phyloP scores from a whole-genome alignment of 768 basidiomycete species.

The Tulasnella sp. region DNA sequence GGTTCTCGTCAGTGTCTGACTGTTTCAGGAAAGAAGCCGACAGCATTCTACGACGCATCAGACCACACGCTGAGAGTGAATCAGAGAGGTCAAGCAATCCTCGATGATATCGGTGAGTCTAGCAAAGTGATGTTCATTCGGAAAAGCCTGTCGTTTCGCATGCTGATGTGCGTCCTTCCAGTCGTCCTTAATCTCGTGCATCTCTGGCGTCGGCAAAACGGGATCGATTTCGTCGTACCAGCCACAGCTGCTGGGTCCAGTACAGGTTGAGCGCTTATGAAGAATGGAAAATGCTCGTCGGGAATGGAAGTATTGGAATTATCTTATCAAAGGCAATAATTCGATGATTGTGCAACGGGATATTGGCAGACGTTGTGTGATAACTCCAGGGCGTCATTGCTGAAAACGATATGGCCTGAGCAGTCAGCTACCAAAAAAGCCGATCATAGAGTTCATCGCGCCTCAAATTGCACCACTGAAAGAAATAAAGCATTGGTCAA shows the following conservation, averaged over 20 bases:
- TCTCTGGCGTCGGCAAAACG: slow-evolving; percentile 9
- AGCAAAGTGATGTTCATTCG: neutral
- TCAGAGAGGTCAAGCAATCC: neutral
- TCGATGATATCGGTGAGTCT: slow-evolving; percentile 9
- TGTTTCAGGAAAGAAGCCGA: slow-evolving; percentile 6
- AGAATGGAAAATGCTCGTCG: neutral
- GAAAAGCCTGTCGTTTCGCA: neutral
- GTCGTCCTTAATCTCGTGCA: slow-evolving; percentile 6
- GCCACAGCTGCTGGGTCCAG: neutral
- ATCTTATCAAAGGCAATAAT: neutral
- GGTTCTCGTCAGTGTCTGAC: neutral
- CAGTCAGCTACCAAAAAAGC: neutral
- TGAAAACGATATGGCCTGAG: neutral
- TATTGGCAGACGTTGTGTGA: neutral
- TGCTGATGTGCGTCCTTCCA: neutral
- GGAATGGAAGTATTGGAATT: neutral
- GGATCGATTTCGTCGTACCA: slow-evolving; percentile 7
- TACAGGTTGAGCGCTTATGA: neutral
- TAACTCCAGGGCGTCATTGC: neutral
- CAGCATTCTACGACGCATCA: slow-evolving; percentile 1
- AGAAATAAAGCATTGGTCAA: slow-evolving; percentile 12
- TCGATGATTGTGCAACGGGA: neutral
- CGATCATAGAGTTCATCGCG: slow-evolving; percentile 39
- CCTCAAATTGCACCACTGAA: slow-evolving; percentile 75
- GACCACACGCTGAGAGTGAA: slow-evolving; percentile 1